Evolutionary conservation across 108 stramenopile genomes (phyloP).

Genomic region (Cyclotella sp.): DNA sequence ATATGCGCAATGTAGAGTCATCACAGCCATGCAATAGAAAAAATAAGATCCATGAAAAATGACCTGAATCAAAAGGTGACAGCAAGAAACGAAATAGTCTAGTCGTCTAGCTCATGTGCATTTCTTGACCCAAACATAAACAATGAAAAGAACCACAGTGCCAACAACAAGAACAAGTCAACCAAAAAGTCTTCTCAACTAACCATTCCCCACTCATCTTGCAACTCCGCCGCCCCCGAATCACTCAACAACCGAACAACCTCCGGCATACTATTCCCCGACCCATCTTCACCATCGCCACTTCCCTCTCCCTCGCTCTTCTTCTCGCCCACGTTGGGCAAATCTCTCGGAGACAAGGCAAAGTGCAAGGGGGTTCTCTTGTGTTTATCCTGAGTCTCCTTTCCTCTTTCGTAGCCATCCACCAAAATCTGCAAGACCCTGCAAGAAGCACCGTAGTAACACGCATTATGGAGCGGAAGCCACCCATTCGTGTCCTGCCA

Average conservation of each 20-base stretch:
- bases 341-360: constrained; percentile 40
- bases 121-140: background rate
- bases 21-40: no score
- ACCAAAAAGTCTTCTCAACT: background rate
- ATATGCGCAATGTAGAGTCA: background rate
- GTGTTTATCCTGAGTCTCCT: constrained; percentile 40
- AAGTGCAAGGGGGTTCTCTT: constrained; percentile 54
- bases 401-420: constrained; percentile 34
- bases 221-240: constrained; percentile 55
- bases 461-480: constrained; percentile 76
- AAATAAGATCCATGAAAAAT: no score
- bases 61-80: no score
- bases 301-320: background rate
- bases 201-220: constrained; percentile 57
- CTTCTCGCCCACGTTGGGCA: background rate
- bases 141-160: background rate
- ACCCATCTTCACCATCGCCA: constrained; percentile 33
- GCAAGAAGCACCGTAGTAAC: constrained; percentile 43
- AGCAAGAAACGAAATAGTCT: no score
- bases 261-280: constrained; percentile 39
- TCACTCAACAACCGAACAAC: constrained; percentile 46
- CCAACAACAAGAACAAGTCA: background rate
- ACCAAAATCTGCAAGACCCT: constrained; percentile 33
- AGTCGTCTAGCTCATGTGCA: background rate
- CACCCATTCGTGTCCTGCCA: constrained; percentile 78